Conservation (phyloP, 73 alveolate species). For the Urostyla sp. region DNA sequence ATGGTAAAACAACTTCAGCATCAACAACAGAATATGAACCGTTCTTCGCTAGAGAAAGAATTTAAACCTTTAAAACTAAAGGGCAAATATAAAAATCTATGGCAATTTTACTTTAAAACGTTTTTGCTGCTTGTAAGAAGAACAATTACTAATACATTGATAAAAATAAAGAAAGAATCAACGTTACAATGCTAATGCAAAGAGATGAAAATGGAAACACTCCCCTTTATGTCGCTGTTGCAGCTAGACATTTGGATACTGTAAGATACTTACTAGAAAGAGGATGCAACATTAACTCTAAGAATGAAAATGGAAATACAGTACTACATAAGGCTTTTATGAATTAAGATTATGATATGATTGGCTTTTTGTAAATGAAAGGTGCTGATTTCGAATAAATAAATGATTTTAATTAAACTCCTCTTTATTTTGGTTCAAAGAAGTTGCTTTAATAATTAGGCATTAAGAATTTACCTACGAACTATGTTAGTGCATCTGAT, state of each 20-base stretch:
- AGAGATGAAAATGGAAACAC: constrained; percentile 51
- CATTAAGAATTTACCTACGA: neutral
- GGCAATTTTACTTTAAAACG: constrained; percentile 9
- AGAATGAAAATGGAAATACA: constrained; percentile 63
- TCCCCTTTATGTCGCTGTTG: constrained; percentile 69
- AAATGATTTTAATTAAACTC: constrained; percentile 13
- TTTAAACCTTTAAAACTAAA: constrained; percentile 32
- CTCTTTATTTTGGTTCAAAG: constrained; percentile 43
- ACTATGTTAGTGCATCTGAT: neutral
- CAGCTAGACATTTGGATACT: constrained; percentile 15
- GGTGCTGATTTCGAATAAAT: constrained; percentile 35
- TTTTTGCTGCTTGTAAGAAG: constrained; percentile 36
- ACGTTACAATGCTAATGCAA: neutral
- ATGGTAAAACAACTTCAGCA: neutral
- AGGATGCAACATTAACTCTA: constrained; percentile 57
- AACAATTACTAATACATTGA: constrained; percentile 28
- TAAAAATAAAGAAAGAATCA: constrained; percentile 22
- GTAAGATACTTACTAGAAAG: constrained; percentile 33
- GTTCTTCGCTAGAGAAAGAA: neutral
- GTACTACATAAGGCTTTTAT: constrained; percentile 64
- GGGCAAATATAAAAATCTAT: constrained; percentile 21
- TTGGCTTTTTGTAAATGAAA: constrained; percentile 11
- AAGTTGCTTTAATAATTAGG: constrained; percentile 6
- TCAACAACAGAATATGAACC: neutral
- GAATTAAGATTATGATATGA: constrained; percentile 58